Conservation (phyloP, 129 eudicot genomes). For the Ambrosia trifida region DNA sequence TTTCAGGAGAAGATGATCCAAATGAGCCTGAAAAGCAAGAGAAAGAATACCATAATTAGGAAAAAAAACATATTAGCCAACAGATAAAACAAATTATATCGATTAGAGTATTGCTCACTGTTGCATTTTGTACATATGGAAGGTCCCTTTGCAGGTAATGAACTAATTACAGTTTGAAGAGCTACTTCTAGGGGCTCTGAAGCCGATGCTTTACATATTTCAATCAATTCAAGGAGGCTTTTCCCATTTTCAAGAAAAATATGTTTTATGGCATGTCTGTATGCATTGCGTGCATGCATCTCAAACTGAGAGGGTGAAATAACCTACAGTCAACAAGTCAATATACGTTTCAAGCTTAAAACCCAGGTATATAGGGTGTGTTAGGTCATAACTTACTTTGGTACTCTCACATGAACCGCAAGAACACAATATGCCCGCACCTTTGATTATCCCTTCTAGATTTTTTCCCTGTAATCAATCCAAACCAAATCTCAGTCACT, state of each 20-base stretch:
- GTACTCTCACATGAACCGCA: constrained; percentile 72
- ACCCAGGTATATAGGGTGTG: not conserved
- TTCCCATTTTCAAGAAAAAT: constrained; percentile 86
- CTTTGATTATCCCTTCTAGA: constrained; percentile 71
- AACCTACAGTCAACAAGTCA: constrained; percentile 48
- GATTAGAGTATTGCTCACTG: constrained; percentile 37
- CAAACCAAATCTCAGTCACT: constrained; percentile 8
- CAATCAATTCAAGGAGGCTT: constrained; percentile 73
- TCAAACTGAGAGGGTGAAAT: constrained; percentile 80
- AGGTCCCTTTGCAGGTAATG: constrained; percentile 61
- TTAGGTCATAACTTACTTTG: constrained; percentile 51
- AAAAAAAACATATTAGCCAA: not conserved
- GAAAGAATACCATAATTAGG: constrained; percentile 14
- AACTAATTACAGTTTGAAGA: constrained; percentile 63
- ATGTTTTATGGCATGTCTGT: constrained; percentile 76
- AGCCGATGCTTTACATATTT: constrained; percentile 58
- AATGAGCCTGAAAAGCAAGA: constrained; percentile 24
- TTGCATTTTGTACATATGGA: constrained; percentile 55
- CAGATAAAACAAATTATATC: not conserved
- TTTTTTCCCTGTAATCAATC: constrained; percentile 44
- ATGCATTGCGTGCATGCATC: constrained; percentile 76
- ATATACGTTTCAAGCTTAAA: constrained; percentile 14
- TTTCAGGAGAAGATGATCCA: constrained; percentile 25
- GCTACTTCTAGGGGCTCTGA: constrained; percentile 55
- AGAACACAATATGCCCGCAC: constrained; percentile 73